These are phyloP conservation scores for Meyerozyma athensensis DNA, from an alignment of 1,139 yeast species.

Conservation along the genomic window DNA sequence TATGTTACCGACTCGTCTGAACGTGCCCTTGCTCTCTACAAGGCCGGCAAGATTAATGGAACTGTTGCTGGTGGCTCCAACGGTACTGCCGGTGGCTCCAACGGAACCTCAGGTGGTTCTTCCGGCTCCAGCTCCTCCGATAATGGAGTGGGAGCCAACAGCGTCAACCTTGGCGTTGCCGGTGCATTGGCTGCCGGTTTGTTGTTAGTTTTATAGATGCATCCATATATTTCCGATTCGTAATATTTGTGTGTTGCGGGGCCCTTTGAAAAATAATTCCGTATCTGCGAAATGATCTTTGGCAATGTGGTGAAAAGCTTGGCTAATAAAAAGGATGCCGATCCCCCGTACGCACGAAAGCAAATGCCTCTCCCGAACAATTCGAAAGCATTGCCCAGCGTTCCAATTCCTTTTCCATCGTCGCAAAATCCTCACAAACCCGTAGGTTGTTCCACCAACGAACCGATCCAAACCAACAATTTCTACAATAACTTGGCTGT, in stretches of 20 bases:
- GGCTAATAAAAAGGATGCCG: background rate
- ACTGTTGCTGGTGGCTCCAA: conserved; percentile 11
- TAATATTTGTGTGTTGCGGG: too few relatives aligned
- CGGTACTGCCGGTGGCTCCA: conserved; percentile 10
- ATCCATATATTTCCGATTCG: too few relatives aligned
- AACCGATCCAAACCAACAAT: conserved; percentile 43
- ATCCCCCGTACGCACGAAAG: background rate
- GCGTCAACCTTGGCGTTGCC: conserved; percentile 27
- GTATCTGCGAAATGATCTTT: too few relatives aligned
- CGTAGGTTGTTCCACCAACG: conserved; percentile 6
- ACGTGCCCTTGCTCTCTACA: background rate
- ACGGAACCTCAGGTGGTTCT: conserved; percentile 5
- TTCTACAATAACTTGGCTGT: conserved; percentile 40
- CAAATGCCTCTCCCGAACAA: conserved; percentile 1
- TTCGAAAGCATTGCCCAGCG: background rate
- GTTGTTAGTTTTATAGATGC: conserved; percentile 18
- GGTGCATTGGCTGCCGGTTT: conserved; percentile 34
- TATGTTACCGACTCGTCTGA: conserved; percentile 3
- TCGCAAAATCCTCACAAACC: conserved; percentile 11
- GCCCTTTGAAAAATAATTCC: too few relatives aligned
- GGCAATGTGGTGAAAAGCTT: too few relatives aligned
- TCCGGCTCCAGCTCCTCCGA: conserved; percentile 12
- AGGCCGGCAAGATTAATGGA: background rate
- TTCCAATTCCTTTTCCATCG: conserved; percentile 7
- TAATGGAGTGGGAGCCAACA: conserved; percentile 18